These are phyloP conservation scores for Kwoniella botswanensis DNA, from an alignment of 768 basidiomycete species.

Conservation along the genomic window DNA sequence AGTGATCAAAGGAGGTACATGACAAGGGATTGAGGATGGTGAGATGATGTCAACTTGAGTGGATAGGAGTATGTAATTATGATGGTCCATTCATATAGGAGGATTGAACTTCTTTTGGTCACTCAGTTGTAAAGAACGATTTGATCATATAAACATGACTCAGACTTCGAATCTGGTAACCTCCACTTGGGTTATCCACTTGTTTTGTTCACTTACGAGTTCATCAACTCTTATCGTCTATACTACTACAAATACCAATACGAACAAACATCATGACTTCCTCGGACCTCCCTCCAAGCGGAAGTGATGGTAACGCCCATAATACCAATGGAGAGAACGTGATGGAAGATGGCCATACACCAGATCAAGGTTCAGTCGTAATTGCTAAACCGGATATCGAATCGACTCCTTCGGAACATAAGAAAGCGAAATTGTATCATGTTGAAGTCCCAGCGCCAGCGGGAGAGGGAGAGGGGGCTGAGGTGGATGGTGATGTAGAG, in stretches of 20 bases:
- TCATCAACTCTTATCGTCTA: background rate
- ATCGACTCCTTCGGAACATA: slow-evolving; percentile 33
- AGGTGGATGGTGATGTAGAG: background rate
- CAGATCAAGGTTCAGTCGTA: background rate
- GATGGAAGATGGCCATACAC: background rate
- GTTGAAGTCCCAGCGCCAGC: background rate
- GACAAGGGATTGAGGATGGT: no score
- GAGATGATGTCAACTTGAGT: background rate
- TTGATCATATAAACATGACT: background rate
- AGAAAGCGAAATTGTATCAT: slow-evolving; percentile 36
- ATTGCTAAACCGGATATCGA: slow-evolving; percentile 36
- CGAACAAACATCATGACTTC: background rate
- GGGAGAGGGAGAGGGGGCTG: background rate
- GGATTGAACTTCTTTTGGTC: background rate
- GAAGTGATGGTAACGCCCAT: background rate
- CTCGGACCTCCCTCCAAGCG: background rate
- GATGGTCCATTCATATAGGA: background rate
- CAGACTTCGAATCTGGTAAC: background rate
- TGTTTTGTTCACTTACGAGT: background rate
- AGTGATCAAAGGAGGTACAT: no score
- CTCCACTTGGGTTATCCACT: background rate
- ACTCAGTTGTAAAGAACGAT: background rate
- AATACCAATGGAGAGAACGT: background rate
- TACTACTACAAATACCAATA: background rate
- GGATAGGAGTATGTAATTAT: background rate